Percentiles rank a stretch among this genome's conserved stretches.
Conservation (phyloP, 2,329 filamentous ascomycete species). For the Talaromyces marneffei region DNA sequence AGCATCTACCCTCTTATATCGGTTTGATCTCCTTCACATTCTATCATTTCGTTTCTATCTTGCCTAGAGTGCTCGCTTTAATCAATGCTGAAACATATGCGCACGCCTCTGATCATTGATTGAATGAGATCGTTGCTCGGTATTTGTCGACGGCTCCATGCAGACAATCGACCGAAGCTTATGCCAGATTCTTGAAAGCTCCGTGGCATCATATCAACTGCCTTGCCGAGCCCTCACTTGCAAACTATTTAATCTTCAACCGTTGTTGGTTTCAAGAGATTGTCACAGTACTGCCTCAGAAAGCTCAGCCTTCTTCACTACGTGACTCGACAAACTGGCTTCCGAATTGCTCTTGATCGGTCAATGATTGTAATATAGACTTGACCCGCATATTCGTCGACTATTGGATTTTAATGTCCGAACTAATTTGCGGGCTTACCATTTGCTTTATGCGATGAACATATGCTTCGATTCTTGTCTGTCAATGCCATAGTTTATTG, state of each 20-base stretch:
- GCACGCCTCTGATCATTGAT: background rate
- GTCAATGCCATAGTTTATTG: background rate
- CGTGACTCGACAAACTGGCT: background rate
- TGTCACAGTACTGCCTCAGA: background rate
- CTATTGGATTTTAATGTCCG: background rate
- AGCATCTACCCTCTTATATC: background rate
- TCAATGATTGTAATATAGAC: slow-evolving; percentile 2
- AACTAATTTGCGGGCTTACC: background rate
- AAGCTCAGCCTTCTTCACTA: background rate
- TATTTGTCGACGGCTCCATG: slow-evolving; percentile 9
- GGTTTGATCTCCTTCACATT: background rate
- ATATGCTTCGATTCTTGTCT: background rate
- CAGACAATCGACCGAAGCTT: slow-evolving; percentile 10
- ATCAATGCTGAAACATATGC: slow-evolving; percentile 1
- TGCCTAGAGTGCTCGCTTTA: background rate
- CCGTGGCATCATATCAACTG: background rate
- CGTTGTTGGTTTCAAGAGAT: background rate
- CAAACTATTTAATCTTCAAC: background rate
- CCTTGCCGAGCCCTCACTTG: background rate
- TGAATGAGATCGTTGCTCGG: slow-evolving; percentile 1
- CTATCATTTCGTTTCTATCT: background rate
- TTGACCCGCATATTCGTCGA: background rate
- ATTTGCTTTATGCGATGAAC: slow-evolving; percentile 1
- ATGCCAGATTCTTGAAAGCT: slow-evolving; percentile 3
- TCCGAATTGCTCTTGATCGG: background rate